These are phyloP conservation scores for Coniosporium tulheliwenetii DNA, from an alignment of 2,329 filamentous ascomycete genomes.

Conservation along the genomic window DNA sequence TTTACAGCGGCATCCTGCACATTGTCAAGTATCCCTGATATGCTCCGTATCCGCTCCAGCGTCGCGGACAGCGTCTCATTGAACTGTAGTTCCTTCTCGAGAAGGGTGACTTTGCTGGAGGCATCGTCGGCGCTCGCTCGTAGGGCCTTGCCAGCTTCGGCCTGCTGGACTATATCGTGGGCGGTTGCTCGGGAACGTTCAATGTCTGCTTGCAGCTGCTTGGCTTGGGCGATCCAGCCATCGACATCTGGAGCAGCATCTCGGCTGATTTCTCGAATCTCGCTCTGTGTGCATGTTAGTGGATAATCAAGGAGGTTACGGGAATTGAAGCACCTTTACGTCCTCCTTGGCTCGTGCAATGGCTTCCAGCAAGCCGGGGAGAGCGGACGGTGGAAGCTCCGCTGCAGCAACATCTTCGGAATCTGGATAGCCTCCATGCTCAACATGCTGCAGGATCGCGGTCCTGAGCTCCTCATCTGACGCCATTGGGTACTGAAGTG, in stretches of 20 bases:
- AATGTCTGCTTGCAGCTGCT: slow-evolving; percentile 73
- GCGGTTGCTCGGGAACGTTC: slow-evolving; percentile 64
- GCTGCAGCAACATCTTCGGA: slow-evolving; percentile 39
- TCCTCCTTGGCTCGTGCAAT: slow-evolving; percentile 36
- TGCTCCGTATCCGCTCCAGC: slow-evolving; percentile 34
- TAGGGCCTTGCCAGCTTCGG: slow-evolving; percentile 51
- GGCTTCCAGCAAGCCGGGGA: slow-evolving; percentile 33
- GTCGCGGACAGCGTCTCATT: slow-evolving; percentile 36
- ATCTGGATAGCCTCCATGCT: slow-evolving; percentile 39
- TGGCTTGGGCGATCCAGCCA: slow-evolving; percentile 73
- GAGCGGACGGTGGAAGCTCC: slow-evolving; percentile 29
- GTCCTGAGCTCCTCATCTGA: not conserved
- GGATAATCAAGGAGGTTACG: slow-evolving; percentile 28
- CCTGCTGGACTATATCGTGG: slow-evolving; percentile 63
- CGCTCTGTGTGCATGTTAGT: slow-evolving; percentile 30
- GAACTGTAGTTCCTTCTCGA: slow-evolving; percentile 44
- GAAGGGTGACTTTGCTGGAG: slow-evolving; percentile 35
- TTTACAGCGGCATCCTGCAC: slow-evolving; percentile 28
- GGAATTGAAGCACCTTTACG: slow-evolving; percentile 33
- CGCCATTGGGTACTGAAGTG: not conserved
- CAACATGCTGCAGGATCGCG: slow-evolving; percentile 49
- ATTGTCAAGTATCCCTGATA: slow-evolving; percentile 31
- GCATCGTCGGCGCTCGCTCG: slow-evolving; percentile 49
- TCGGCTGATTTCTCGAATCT: slow-evolving; percentile 62
- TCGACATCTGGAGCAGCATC: slow-evolving; percentile 67